Evolutionary conservation across 192 early-diverging fungal genomes (phyloP).

Genomic region (Coemansia sp.): DNA sequence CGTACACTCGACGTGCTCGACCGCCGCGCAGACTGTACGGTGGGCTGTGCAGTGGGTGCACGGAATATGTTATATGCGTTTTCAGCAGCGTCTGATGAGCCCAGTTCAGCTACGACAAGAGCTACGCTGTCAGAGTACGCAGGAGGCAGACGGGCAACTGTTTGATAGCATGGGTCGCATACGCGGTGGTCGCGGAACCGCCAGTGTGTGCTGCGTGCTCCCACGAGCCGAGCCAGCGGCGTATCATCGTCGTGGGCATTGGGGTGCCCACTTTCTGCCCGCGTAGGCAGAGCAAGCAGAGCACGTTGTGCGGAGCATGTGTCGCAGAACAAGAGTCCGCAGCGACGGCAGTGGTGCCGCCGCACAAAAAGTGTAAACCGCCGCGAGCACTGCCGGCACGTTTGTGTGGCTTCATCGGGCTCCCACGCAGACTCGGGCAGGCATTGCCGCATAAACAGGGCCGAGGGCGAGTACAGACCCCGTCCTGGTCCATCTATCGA

Average conservation of each 20-base stretch:
- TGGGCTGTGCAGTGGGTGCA: neutral
- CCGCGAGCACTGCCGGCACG: slow-evolving; percentile 67
- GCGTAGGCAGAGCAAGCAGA: slow-evolving; percentile 53
- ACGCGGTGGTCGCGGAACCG: slow-evolving; percentile 55
- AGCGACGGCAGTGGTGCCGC: slow-evolving; percentile 90
- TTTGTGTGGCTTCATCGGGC: slow-evolving; percentile 64
- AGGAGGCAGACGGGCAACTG: slow-evolving; percentile 29
- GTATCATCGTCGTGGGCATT: slow-evolving; percentile 27
- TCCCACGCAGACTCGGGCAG: slow-evolving; percentile 70
- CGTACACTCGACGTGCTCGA: slow-evolving; percentile 38
- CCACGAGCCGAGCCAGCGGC: slow-evolving; percentile 26
- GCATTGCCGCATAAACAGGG: slow-evolving; percentile 42
- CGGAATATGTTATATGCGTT: slow-evolving; percentile 44
- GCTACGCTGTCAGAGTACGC: slow-evolving; percentile 15
- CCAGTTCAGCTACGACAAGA: slow-evolving; percentile 12
- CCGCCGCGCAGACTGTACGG: neutral
- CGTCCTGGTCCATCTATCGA: neutral
- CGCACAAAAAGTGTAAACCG: slow-evolving; percentile 76
- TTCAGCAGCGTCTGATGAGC: slow-evolving; percentile 21
- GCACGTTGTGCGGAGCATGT: slow-evolving; percentile 66
- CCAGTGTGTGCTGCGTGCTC: slow-evolving; percentile 11
- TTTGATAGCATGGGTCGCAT: slow-evolving; percentile 58
- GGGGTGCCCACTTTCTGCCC: slow-evolving; percentile 16
- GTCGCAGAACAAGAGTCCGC: slow-evolving; percentile 84
- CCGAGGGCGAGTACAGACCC: slow-evolving; percentile 21